Evolutionary conservation across 108 stramenopile genomes (phyloP).

Genomic region (Cyclotella sp.): DNA sequence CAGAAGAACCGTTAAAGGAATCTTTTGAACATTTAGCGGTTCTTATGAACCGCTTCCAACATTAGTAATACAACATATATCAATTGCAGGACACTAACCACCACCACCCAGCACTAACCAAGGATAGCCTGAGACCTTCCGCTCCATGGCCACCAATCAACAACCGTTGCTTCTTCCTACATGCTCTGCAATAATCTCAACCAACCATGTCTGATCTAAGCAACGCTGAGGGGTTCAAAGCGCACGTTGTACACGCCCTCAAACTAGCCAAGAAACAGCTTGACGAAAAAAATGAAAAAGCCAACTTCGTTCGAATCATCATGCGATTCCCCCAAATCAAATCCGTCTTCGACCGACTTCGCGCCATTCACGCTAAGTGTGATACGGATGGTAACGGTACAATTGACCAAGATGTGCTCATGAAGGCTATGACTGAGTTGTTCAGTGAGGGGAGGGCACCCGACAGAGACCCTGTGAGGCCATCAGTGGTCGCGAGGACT

Average conservation of each 20-base stretch:
- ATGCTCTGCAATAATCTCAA: neutral
- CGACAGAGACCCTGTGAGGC: slow-evolving; percentile 34
- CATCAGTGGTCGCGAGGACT: slow-evolving; percentile 30
- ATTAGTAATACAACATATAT: too few species aligned
- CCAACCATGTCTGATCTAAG: slow-evolving; percentile 10
- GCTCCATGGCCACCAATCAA: neutral
- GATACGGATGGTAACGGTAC: slow-evolving; percentile 37
- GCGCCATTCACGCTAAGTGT: slow-evolving; percentile 39
- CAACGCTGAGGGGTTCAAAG: slow-evolving; percentile 36
- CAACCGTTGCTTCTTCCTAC: neutral
- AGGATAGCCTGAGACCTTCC: too few species aligned
- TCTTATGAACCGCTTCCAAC: too few species aligned
- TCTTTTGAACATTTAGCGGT: too few species aligned
- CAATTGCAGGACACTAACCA: too few species aligned
- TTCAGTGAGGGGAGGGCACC: slow-evolving; percentile 35
- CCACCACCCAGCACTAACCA: too few species aligned
- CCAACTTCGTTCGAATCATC: slow-evolving; percentile 56
- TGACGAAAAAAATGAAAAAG: slow-evolving; percentile 42
- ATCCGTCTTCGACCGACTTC: slow-evolving; percentile 43
- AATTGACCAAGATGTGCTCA: slow-evolving; percentile 27
- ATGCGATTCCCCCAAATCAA: slow-evolving; percentile 58
- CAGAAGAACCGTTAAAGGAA: too few species aligned
- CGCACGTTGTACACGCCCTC: slow-evolving; percentile 45
- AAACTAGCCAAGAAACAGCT: slow-evolving; percentile 40
- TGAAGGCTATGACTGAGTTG: slow-evolving; percentile 41